Evolutionary conservation across 441 rosid species (phyloP).

Genomic region (Metrosideros polymorpha): DNA sequence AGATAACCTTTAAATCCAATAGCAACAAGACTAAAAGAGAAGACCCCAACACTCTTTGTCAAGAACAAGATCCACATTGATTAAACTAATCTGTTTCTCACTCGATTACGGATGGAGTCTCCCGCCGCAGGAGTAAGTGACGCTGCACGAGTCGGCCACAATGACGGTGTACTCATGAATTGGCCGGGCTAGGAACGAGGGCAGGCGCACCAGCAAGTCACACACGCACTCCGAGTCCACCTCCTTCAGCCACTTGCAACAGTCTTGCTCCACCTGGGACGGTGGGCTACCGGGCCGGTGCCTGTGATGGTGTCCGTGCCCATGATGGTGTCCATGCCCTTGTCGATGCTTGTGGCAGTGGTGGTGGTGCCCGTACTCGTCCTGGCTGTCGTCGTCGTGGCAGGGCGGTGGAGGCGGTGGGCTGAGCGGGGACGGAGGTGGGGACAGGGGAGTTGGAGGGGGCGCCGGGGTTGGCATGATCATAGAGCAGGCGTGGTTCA

Average conservation of each 20-base stretch:
- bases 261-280: background rate
- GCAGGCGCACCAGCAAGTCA: slow-evolving; percentile 5
- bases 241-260: slow-evolving; percentile 10
- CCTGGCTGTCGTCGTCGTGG: background rate
- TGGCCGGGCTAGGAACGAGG: slow-evolving; percentile 7
- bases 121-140: slow-evolving; percentile 5
- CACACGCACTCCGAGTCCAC: slow-evolving; percentile 8
- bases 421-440: background rate
- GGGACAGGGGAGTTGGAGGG: background rate
- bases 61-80: background rate
- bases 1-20: background rate
- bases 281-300: background rate
- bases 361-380: background rate
- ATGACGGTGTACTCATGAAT: slow-evolving; percentile 4
- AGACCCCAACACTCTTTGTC: background rate
- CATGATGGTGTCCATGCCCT: background rate
- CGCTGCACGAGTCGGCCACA: background rate
- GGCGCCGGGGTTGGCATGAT: background rate
- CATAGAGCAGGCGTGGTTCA: slow-evolving; percentile 1
- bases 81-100: background rate
- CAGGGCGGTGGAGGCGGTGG: background rate
- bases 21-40: background rate
- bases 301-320: background rate
- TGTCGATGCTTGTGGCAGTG: background rate
- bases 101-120: slow-evolving; percentile 3